Evolutionary conservation across 2,329 filamentous ascomycete species (phyloP), one percentile per base, ranked within the genome.

Genomic region (Calycina herbarum): DNA sequence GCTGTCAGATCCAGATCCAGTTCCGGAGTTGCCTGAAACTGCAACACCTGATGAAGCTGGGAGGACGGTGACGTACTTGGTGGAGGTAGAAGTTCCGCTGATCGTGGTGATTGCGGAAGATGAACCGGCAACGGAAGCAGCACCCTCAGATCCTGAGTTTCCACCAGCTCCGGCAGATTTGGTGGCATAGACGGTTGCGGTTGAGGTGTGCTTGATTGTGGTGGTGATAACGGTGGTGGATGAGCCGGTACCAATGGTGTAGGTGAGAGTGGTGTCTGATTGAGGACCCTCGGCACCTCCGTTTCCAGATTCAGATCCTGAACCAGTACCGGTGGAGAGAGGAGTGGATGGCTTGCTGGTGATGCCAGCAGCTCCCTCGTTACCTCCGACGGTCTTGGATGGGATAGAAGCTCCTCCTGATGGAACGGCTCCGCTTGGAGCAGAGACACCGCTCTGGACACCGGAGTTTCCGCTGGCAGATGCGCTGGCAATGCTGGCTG

Each of bases 201-300:
- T 78, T 66, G 75, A 62, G 67, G 80, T 80, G 70, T 77, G 73
- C 72, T 79, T 70, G 69, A 79, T 73, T 66, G 80, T 82, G 67
- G 78, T 76, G 61, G 75, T 80, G 67, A 84, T 74, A 64, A 80
- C 78, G 72, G 80, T 82, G 68, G 78, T 81, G 68, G 73, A 80
- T 61, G 76, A 75, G 70, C 78, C 75, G 66, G 73, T 67, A 69
- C 77, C 74, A 65, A 79, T 69, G 69, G 79, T 80, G 73, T 80
- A 79, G 67, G 79, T 78, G 35, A 82, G 73, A 57, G 69, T 69
- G 61, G 69, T 66, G 77, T 65, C 57, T 17, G 42, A n/a, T 10
- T 31, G 17, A 20, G 61, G 64, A 29, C 57, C 61, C 10, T 61
- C 11, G 11, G 60, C 54, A 1, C 31, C 63, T 31, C 64, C 57